Conservation (phyloP, 805 yeast genomes). For the Tetrapisispora arboricola region DNA sequence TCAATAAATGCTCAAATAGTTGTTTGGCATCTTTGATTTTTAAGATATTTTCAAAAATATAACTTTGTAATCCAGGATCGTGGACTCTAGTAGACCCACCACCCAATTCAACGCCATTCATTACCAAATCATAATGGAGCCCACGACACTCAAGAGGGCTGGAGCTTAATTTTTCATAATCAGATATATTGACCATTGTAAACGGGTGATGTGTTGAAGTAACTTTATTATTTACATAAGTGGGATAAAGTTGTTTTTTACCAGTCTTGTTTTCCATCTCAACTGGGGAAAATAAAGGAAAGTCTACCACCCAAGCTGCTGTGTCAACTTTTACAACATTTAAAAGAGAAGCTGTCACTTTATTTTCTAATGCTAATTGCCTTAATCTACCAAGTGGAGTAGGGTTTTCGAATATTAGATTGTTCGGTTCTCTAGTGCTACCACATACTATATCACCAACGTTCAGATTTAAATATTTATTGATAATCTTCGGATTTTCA, state of each 20-base stretch:
- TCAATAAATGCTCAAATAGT: conserved; percentile 76
- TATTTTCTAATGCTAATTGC: conserved; percentile 50
- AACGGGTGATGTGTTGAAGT: conserved; percentile 94
- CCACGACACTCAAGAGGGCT: conserved; percentile 65
- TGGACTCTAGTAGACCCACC: conserved; percentile 97
- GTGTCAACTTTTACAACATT: conserved; percentile 28
- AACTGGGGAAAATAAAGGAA: conserved; percentile 81
- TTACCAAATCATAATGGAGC: conserved; percentile 86
- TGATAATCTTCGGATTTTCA: conserved; percentile 25
- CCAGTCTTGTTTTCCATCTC: conserved; percentile 28
- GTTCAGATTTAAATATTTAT: conserved; percentile 32
- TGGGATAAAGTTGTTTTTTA: conserved; percentile 42
- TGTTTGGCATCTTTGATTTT: conserved; percentile 46
- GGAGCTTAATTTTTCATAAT: conserved; percentile 42
- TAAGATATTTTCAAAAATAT: conserved; percentile 55
- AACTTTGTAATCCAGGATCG: conserved; percentile 68
- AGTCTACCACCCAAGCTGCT: conserved; percentile 81
- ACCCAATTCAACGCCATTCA: conserved; percentile 92
- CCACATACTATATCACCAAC: conserved; percentile 71
- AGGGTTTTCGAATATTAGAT: conserved; percentile 75
- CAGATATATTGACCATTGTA: conserved; percentile 76
- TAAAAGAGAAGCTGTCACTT: conserved; percentile 33
- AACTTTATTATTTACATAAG: conserved; percentile 38
- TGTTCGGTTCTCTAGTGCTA: conserved; percentile 52
- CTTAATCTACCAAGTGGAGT: conserved; percentile 87